phyloP scores from a whole-genome alignment of 108 stramenopile genomes.

The Poteriospumella lacustris region DNA sequence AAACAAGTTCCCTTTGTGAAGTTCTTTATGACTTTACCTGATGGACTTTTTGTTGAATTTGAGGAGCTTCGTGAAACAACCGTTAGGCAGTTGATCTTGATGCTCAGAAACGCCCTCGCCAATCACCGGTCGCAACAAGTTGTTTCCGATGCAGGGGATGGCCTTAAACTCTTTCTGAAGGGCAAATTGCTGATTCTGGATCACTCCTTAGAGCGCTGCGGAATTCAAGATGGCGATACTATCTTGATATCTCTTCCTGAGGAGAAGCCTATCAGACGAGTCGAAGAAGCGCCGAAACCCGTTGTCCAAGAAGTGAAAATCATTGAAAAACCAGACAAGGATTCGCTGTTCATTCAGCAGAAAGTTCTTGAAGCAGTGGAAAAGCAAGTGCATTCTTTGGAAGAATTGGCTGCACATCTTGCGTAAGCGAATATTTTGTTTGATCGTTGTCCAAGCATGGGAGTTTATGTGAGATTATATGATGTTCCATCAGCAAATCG shows the following conservation, averaged over 20 bases:
- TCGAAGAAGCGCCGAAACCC: not conserved
- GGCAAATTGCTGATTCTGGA: not conserved
- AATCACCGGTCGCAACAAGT: too few relatives aligned
- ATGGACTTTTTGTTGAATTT: conserved; percentile 14
- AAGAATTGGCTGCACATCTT: not conserved
- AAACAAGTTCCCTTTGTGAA: not conserved
- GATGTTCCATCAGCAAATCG: not conserved
- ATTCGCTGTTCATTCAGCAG: not conserved
- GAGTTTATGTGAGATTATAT: not conserved
- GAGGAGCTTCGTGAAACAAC: not conserved
- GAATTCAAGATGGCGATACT: not conserved
- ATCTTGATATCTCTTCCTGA: not conserved
- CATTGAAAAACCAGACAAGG: not conserved
- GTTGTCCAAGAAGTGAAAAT: not conserved
- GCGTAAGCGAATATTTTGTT: not conserved
- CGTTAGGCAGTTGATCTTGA: not conserved
- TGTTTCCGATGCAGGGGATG: not conserved
- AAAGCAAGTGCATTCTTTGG: not conserved
- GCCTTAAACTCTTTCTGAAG: not conserved
- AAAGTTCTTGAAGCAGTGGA: not conserved
- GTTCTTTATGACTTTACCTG: conserved; percentile 17
- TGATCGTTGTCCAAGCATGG: not conserved
- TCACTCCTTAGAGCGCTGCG: not conserved
- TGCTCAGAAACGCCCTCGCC: too few relatives aligned
- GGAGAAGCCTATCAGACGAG: not conserved